A percentile compares a stretch with the other conserved stretches of the same genome.
Evolutionary conservation across 2,329 filamentous ascomycete genomes (phyloP).

Genomic region (Aspergillus niger): DNA sequence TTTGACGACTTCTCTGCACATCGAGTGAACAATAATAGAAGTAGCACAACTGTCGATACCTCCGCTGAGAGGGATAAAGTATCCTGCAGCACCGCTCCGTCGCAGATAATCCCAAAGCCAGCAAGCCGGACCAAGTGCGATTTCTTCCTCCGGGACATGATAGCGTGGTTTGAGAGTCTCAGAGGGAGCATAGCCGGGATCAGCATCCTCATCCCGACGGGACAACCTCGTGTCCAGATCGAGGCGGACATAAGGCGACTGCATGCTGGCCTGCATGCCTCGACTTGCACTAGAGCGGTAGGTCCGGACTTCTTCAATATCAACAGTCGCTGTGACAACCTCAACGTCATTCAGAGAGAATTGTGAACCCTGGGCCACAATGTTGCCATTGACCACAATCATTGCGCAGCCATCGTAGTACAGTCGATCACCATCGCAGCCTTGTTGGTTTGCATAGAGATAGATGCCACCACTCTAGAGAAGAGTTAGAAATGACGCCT

Average conservation of each 20-base stretch:
- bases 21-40: conserved; percentile 42
- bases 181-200: conserved; percentile 51
- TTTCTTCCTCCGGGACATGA: conserved; percentile 67
- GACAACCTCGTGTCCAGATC: conserved; percentile 41
- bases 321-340: conserved; percentile 66
- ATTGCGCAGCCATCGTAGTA: conserved; percentile 66
- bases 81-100: conserved; percentile 40
- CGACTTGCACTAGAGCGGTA: conserved; percentile 34
- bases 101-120: conserved; percentile 60
- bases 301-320: conserved; percentile 63
- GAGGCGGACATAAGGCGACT: conserved; percentile 38
- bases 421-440: conserved; percentile 62
- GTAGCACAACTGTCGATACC: conserved; percentile 46
- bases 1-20: conserved; percentile 42
- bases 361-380: conserved; percentile 67
- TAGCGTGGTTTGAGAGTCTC: conserved; percentile 52
- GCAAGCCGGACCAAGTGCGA: conserved; percentile 64
- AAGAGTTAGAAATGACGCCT: conserved; percentile 9
- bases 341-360: conserved; percentile 68
- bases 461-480: conserved; percentile 49
- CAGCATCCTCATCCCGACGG: conserved; percentile 41
- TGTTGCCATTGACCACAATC: conserved; percentile 63
- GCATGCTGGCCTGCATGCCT: conserved; percentile 38
- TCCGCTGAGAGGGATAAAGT: conserved; percentile 43
- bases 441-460: conserved; percentile 64